Evolutionary conservation across 176 grass and related monocot genomes (phyloP), one percentile per base, ranked within the genome.

Genomic region (Rhynchospora pubera): DNA sequence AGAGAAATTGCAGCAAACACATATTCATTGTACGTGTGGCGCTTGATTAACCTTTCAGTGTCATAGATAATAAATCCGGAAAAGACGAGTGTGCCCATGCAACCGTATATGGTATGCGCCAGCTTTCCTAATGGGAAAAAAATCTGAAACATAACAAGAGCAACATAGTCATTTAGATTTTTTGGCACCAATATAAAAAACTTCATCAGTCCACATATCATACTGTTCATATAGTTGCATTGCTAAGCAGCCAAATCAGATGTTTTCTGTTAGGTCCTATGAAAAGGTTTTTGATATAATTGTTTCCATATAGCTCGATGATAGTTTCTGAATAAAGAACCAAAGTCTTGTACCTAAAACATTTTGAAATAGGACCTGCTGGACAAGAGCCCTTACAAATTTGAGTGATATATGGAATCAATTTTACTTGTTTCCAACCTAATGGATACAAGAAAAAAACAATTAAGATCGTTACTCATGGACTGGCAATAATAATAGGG

Each of bases 1-100:
- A 91, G 82, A 39, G 85, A 83, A 47, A 94, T 88, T 71, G 90
- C 90, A 3, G 90, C 93, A 4, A 64, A 0, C 7, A 92, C 39
- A 45, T 90, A 94, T 56, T 92, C 88, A 60, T 86, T 79, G 85
- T 91, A 94, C 10, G 79, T 67, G 48, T 91, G 83, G n/a, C 71
- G 85, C 87, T 91, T 88, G 19, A 94, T 87, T 76, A 94, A 65
- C 43, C 57, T 12, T 26, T 89, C 6, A 60, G 92, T 94, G 80
- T 94, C 87, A 18, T 44, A 86, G 45, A 94, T 16, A 50, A 94
- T 83, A 62, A 88, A 94, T 52, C 42, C 89, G 0, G 79, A 88
- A 82, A 90, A 94, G 55, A 94, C 24, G 0, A 91, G 8, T 0
- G 92, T 85, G 11, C 67, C 89, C 9, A 91, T 0, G 46, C 81